These are phyloP conservation scores for Auricularia auricula-judae DNA, from an alignment of 768 basidiomycete genomes.

Conservation along the genomic window DNA sequence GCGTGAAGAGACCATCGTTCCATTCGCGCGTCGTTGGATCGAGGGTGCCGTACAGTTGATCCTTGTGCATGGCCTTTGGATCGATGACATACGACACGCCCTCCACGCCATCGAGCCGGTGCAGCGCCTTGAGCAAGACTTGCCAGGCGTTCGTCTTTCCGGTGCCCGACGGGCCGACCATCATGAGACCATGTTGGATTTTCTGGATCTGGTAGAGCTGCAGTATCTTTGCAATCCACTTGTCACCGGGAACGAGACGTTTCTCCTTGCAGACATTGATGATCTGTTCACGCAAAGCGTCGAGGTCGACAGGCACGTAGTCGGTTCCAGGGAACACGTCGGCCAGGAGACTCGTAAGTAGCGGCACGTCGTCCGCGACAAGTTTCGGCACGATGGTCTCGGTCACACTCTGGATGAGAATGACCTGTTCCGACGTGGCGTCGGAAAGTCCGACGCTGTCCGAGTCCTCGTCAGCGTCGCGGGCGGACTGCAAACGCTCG, in stretches of 20 bases:
- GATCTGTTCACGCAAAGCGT: constrained; percentile 77
- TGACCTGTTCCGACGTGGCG: constrained; percentile 79
- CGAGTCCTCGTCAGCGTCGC: constrained; percentile 27
- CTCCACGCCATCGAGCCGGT: constrained; percentile 84
- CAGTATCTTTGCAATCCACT: constrained; percentile 90
- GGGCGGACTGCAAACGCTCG: constrained; percentile 53
- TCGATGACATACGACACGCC: constrained; percentile 95
- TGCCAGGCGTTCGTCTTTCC: constrained; percentile 98
- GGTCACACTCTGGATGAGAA: constrained; percentile 94
- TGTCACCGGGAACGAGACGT: constrained; percentile 74
- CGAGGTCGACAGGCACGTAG: constrained; percentile 81
- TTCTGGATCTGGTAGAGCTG: constrained; percentile 99
- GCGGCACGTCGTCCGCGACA: constrained; percentile 92
- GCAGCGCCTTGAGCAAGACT: constrained; percentile 80
- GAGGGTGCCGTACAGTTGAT: constrained; percentile 91
- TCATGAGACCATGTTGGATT: constrained; percentile 99
- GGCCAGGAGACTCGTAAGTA: constrained; percentile 83
- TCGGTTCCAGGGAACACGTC: constrained; percentile 97
- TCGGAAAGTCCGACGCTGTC: constrained; percentile 49
- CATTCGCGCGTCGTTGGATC: constrained; percentile 97
- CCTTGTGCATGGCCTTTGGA: constrained; percentile 98
- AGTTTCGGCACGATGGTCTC: constrained; percentile 98
- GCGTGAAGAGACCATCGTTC: constrained; percentile 98
- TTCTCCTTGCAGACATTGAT: constrained; percentile 76
- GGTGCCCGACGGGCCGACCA: constrained; percentile 95